Base-by-base conservation (phyloP, 2,329 filamentous ascomycete species). In the Elsinoe arachidis region DNA sequence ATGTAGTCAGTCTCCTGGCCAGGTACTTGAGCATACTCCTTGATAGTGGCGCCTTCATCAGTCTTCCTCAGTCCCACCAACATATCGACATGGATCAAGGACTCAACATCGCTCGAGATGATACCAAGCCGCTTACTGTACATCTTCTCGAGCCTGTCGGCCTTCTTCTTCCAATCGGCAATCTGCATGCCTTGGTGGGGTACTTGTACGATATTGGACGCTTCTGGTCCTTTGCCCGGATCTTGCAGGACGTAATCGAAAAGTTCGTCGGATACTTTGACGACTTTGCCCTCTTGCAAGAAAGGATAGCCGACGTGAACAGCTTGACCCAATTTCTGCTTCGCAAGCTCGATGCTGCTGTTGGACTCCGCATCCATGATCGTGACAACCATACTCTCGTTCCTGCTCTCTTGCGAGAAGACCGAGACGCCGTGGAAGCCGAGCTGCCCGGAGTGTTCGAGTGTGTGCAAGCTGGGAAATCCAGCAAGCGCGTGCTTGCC, bases 231-330 rank as follows among this genome's bases (percentile, higher is more conserved):
- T 41, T 60, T 60, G 70, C 70, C 39, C 77, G 78, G 59, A 34
- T 84, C 78, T 1, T 86, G 80, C 35, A 93, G 76, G 15, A 84
- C 78, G 67, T 96, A 99, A 65, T 88, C 87, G 69, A 97, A 97
- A 26, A 97, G 78, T 70, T 97, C 92, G 68, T 99, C 93, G 1
- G 90, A 92, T 1, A 97, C 88, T 57, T 85, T 86, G 54, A 89
- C 80, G 30, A 99, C 85, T 73, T 92, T 92, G 55, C 89, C 93
- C 73, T 99, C 95, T 65, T 95, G 88, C 62, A 99, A 74, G 74
- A 96, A 99, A 1, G 93, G 93, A 67, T 95, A 99, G 37, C 92
- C 91, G 60, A 97, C 88, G 68, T 90, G 90, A 59, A 95, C 91
- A 60, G 85, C 84, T 71, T 92, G 82, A 44, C 91, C 92, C 44